phyloP scores from a whole-genome alignment of 176 grass and related monocot genomes.

The Triticum timopheevii region DNA sequence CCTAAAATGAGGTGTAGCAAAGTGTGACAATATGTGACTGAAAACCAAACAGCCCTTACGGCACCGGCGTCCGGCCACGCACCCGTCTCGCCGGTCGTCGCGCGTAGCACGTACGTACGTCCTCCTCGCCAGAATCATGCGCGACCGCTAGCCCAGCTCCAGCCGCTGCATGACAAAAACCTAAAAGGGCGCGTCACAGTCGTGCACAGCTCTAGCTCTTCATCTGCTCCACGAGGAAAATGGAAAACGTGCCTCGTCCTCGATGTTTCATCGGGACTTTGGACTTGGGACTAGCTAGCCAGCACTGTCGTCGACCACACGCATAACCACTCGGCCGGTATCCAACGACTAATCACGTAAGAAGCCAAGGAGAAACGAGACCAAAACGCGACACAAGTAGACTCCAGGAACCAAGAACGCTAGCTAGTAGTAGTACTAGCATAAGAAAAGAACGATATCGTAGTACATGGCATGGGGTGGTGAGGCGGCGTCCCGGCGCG shows the following conservation, averaged over 20 bases:
- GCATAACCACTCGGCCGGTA: background rate
- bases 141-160: background rate
- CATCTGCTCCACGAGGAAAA: background rate
- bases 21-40: too few relatives aligned
- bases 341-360: background rate
- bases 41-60: too few relatives aligned
- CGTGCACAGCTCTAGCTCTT: too few relatives aligned
- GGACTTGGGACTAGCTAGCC: background rate
- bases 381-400: background rate
- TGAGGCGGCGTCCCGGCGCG: conserved; percentile 18
- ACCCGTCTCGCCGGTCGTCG: background rate
- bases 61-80: background rate
- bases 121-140: background rate
- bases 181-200: background rate
- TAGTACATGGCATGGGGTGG: background rate
- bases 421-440: background rate
- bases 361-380: background rate
- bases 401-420: background rate
- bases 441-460: too few relatives aligned
- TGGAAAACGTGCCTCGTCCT: background rate
- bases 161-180: background rate
- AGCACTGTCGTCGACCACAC: background rate
- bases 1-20: too few relatives aligned
- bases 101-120: background rate
- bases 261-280: background rate